Evolutionary conservation across 371 early-diverging fungal genomes (phyloP), one percentile per base, ranked within the genome.

Genomic region (Actinomucor elegans): DNA sequence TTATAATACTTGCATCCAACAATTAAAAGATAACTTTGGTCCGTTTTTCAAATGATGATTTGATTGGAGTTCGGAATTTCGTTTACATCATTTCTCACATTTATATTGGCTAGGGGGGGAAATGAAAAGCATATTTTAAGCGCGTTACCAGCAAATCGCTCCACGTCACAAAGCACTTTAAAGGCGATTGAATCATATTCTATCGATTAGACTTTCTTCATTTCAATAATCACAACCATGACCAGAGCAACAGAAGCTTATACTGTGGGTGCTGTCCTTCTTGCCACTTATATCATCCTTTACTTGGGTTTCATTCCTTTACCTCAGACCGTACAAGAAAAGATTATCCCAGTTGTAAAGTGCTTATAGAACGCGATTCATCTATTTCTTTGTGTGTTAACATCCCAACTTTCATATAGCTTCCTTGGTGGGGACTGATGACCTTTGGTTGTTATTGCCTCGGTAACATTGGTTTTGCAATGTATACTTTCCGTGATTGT

Each of bases 401-500:
- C 43, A 11, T 20, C 6, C n/a, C n/a, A n/a, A n/a, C n/a, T n/a
- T 45, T 23, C 15, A 12, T 32, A 23, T 68, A 91, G 88, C 67
- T 95, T 41, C 96, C 96, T 18, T 88, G 92, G 73, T 88, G 91
- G 87, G 73, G 67, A 5, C 64, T 93, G 27, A 88, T 94, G 42
- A 67, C 86, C 0, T 90, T 94, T 62, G 94, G 94, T 4, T 80
- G 92, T 21, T 93, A 94, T 65, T 87, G 89, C 29, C 84, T 95
- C 15, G 84, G 83, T 21, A 87, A 84, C 61, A 83, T 95, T 54
- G 96, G 96, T 15, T 92, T 82, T 54, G 87, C 88, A 42, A 78
- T 95, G 54, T 67, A 88, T 61, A 91, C 85, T 3, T 95, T 95
- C 75, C 84, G 92, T 27, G 94, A 95, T 59, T 93, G 94, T 69